A percentile compares a stretch with the other conserved stretches of the same genome.
Evolutionary conservation across 495 filamentous ascomycete genomes (phyloP).

Genomic region (Lepraria neglecta): DNA sequence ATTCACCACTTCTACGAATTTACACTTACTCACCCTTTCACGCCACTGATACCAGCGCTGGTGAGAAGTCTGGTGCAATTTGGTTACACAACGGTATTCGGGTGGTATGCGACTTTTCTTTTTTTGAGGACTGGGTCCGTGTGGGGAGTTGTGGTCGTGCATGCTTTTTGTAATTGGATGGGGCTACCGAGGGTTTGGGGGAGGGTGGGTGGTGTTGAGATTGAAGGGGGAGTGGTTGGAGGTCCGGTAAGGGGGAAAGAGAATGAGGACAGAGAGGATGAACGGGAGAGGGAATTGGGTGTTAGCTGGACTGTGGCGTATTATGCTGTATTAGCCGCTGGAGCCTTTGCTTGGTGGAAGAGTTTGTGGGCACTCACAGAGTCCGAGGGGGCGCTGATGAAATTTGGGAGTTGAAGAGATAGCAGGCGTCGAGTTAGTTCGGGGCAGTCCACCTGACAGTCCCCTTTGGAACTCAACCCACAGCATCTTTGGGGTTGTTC

Average conservation of each 20-base stretch:
- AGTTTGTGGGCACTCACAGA: conserved; percentile 69
- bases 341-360: conserved; percentile 62
- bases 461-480: too few relatives aligned
- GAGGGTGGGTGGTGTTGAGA: conserved; percentile 46
- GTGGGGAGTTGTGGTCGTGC: conserved; percentile 62
- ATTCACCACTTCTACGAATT: conserved; percentile 97
- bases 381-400: conserved; percentile 42
- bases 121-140: conserved; percentile 81
- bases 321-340: conserved; percentile 65
- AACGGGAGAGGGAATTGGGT: conserved; percentile 23
- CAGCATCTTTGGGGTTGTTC: too few relatives aligned
- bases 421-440: too few relatives aligned
- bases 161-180: conserved; percentile 89
- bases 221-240: conserved; percentile 31
- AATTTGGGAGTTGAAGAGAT: conserved; percentile 28
- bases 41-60: conserved; percentile 51
- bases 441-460: too few relatives aligned
- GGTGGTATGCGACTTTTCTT: conserved; percentile 86
- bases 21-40: conserved; percentile 68
- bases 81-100: conserved; percentile 87
- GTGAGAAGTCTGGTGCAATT: conserved; percentile 77
- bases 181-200: conserved; percentile 87
- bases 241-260: conserved; percentile 38
- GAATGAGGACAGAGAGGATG: conserved; percentile 30
- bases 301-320: conserved; percentile 69